Evolutionary conservation across 352 stramenopile genomes (phyloP).

Genomic region (Phytopythium aichiense): DNA sequence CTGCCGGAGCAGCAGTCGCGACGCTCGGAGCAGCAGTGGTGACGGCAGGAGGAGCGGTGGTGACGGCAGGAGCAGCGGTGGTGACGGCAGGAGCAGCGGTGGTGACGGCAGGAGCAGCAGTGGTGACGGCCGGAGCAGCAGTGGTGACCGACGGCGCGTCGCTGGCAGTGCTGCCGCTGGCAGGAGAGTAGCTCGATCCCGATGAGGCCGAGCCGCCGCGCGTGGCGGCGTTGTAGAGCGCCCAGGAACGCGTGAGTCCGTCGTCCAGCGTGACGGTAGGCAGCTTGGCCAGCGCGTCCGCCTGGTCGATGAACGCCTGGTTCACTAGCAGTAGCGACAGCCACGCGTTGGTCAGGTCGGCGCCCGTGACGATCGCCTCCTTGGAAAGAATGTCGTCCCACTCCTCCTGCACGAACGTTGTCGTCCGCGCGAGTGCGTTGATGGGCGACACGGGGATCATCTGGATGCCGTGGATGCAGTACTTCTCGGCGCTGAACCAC

Average conservation of each 20-base stretch:
- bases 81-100: neutral
- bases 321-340: conserved; percentile 52
- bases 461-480: conserved; percentile 77
- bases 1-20: conserved; percentile 1
- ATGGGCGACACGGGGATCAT: conserved; percentile 76
- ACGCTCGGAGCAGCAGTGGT: conserved; percentile 5
- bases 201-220: neutral
- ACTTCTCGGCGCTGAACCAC: conserved; percentile 63
- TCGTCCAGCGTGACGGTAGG: conserved; percentile 19
- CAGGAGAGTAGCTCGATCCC: neutral
- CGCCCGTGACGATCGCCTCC: conserved; percentile 35
- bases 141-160: neutral
- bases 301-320: conserved; percentile 41
- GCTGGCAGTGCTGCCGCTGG: neutral
- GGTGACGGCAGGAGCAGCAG: neutral
- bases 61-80: conserved; percentile 2
- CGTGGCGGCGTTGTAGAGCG: conserved; percentile 11
- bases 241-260: conserved; percentile 37
- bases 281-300: conserved; percentile 29
- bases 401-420: conserved; percentile 61
- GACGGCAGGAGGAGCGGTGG: neutral
- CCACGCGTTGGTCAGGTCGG: conserved; percentile 38
- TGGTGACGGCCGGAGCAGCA: neutral
- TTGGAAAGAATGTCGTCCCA: conserved; percentile 74
- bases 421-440: conserved; percentile 59